Base-by-base conservation (phyloP, 2,329 filamentous ascomycete species). In the Lasiodiplodia citricola region DNA sequence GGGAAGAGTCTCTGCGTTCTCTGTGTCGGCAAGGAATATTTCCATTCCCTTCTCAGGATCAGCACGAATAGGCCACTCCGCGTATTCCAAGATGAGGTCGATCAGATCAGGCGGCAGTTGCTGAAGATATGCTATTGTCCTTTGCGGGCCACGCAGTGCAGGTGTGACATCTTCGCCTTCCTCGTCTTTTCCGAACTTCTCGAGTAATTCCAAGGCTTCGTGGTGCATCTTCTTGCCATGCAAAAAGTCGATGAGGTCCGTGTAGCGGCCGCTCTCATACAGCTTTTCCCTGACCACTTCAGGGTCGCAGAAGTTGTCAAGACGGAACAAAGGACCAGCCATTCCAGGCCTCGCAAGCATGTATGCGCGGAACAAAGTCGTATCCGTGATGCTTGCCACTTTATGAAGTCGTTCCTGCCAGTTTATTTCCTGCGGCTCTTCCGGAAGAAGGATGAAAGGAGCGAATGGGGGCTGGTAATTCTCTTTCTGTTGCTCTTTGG, bases 281-380 rank as follows among this genome's bases (percentile, higher is more conserved):
- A 99, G 84, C 74, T 94, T 94, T 79, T 97, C 92, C 77, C 97
- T 96, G 25, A 99, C 95, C 2, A 98, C 96, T 37, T 93, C 91
- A 0, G 96, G 95, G 74, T 99, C 95, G 79, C 96, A 98, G 77
- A 97, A 98, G 78, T 99, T 99, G 76, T 94, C 91, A 64, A 98
- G 93, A 28, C 96, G 93, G 82, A 99, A 98, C 0, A 99, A 86
- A 0, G 94, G 93, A 2, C 92, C 92, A 3, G 94, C 94, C 13
- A 99, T 85, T 6, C 91, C 89, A 4, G 96, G 95, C 8, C 90
- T 90, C 4, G 92, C 93, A 75, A 95, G 93, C 94, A 99, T 98
- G 79, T 97, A 96, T 0, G 93, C 92, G 18, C 95, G 89, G 83
- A 99, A 98, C 0, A 99, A 86, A 0, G 94, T 95, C 0, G 96